Evolutionary conservation across 805 yeast species (phyloP), one percentile per base, ranked within the genome.

Genomic region (Saccharomyces paradoxus): DNA sequence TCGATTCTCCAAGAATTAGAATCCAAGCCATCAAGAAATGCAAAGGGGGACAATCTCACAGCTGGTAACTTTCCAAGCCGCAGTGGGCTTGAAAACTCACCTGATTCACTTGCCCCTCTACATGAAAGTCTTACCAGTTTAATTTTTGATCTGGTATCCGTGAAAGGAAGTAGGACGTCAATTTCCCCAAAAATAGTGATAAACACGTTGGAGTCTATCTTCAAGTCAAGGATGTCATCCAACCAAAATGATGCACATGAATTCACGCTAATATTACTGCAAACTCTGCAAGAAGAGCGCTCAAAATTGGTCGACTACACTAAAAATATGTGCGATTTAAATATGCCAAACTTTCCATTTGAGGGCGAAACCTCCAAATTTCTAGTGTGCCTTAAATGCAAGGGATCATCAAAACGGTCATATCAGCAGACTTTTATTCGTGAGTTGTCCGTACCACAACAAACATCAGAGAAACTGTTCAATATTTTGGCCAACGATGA

Each of bases 211-310:
- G 98, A 92, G 64, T 69, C 68, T 9, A 83, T 87, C 14, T 87
- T 84, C 71, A 80, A 83, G 53, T 83, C 91, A 3, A 82, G 81
- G 59, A 84, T 94, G 28, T 84, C 96, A 2, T 74, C 86, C 37
- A 81, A 81, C 49, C 99, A 94, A 68, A 96, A 92, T 64, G 99
- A 92, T 72, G 97, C 98, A 0, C 97, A 94, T 63, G 99, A 92
- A 64, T 76, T 94, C 58, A 79, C 92, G 30, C 96, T 89, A 66
- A 71, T 89, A 52, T 77, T 91, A 22, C 72, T 92, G 24, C 96
- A 91, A 63, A 84, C 92, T 0, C 73, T 94, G 51, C 83, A 86
- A 51, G 77, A 77, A 53, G 97, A 92, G 65, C 76, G 80, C 59
- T 62, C 73, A 9, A 71, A 70, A 48, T 56, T 83, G 49, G 69